Conservation (phyloP, 2,329 filamentous ascomycete genomes). For the Cladosporium velox region DNA sequence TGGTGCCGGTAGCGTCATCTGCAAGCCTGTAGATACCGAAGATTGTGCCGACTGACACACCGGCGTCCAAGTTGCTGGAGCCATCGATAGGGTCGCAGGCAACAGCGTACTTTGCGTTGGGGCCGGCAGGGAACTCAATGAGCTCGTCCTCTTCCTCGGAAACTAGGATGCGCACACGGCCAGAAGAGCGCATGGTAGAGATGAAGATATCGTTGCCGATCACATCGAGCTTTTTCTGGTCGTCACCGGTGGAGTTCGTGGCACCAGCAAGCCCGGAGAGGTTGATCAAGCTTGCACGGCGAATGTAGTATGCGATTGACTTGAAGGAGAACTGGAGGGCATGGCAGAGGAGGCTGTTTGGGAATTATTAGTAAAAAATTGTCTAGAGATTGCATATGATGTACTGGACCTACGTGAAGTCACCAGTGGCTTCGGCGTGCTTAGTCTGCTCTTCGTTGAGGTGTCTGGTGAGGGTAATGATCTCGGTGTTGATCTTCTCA, state of each 20-base stretch:
- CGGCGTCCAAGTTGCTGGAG: conserved; percentile 94
- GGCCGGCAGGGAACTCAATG: conserved; percentile 78
- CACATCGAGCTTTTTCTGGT: conserved; percentile 99
- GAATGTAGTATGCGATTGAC: conserved; percentile 99
- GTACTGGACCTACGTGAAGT: conserved; percentile 78
- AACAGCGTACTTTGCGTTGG: conserved; percentile 81
- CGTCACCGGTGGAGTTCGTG: conserved; percentile 92
- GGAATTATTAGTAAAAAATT: conserved; percentile 25
- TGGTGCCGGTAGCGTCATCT: conserved; percentile 70
- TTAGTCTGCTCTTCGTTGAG: conserved; percentile 95
- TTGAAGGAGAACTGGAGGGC: conserved; percentile 99
- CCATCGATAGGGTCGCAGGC: conserved; percentile 98
- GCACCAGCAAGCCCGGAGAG: conserved; percentile 92
- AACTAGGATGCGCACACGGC: conserved; percentile 87
- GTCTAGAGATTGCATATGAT: neutral
- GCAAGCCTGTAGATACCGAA: conserved; percentile 91
- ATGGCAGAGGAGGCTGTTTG: conserved; percentile 81
- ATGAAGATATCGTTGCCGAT: conserved; percentile 99
- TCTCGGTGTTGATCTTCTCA: conserved; percentile 92
- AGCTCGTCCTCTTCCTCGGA: conserved; percentile 96
- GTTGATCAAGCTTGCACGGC: conserved; percentile 83
- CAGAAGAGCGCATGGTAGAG: conserved; percentile 88
- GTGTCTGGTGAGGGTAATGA: conserved; percentile 92
- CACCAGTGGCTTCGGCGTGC: conserved; percentile 90
- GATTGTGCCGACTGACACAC: conserved; percentile 96